Conservation (phyloP, 441 rosid genomes). For the Sinapis alba region DNA sequence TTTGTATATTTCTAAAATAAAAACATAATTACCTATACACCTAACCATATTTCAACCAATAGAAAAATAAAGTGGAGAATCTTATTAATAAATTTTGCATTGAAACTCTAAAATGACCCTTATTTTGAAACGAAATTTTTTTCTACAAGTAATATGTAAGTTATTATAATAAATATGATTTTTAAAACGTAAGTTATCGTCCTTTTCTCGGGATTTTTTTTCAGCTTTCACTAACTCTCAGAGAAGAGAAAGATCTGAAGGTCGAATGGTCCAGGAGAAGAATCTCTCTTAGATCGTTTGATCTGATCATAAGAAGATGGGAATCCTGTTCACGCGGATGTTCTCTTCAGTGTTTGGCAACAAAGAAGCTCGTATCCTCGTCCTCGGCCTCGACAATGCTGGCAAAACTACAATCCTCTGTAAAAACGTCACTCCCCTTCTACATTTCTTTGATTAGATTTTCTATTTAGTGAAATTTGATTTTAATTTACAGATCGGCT, state of each 20-base stretch:
- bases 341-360: conserved; percentile 51
- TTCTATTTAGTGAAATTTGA: neutral
- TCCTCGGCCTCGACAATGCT: conserved; percentile 59
- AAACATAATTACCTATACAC: no score
- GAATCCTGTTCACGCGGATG: conserved; percentile 45
- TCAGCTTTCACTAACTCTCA: conserved; percentile 2
- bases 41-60: no score
- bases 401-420: conserved; percentile 62
- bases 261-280: conserved; percentile 37
- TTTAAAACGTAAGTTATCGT: conserved; percentile 10
- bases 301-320: conserved; percentile 20
- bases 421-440: conserved; percentile 30
- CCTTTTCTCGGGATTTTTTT: conserved; percentile 1
- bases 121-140: no score
- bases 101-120: no score
- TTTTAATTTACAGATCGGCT: conserved; percentile 43
- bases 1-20: no score
- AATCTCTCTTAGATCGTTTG: conserved; percentile 32
- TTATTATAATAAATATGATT: neutral
- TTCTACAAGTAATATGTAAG: no score
- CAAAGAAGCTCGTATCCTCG: conserved; percentile 60
- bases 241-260: conserved; percentile 26
- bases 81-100: no score
- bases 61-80: no score
- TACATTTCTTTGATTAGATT: neutral